Conservation (phyloP, 495 filamentous ascomycete species). For the Penicillium waksmanii region DNA sequence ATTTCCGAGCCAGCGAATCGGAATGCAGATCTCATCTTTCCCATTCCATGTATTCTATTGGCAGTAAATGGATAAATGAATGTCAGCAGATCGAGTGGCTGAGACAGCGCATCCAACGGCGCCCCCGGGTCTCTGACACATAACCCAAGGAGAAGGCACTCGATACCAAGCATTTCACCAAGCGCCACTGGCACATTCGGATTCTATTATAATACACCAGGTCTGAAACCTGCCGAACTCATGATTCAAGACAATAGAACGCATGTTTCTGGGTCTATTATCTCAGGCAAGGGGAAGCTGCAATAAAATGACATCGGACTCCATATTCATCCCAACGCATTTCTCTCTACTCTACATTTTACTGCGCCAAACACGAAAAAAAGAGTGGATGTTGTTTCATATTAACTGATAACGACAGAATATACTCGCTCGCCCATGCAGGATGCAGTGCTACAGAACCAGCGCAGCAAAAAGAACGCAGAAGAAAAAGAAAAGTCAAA, state of each 20-base stretch:
- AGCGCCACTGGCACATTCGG: background rate
- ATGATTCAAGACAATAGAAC: too few species aligned
- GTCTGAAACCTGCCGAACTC: too few species aligned
- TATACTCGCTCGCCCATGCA: constrained; percentile 7
- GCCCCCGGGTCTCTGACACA: background rate
- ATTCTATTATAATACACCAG: too few species aligned
- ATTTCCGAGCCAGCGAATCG: background rate
- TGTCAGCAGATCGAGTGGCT: background rate
- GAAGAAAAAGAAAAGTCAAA: too few species aligned
- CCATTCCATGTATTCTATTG: background rate
- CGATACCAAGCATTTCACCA: background rate
- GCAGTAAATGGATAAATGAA: background rate
- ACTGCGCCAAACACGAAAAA: background rate
- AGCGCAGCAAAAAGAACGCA: constrained; percentile 3
- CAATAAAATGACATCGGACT: too few species aligned
- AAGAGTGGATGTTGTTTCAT: background rate
- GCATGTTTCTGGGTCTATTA: too few species aligned
- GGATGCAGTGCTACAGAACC: constrained; percentile 5
- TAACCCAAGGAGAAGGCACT: background rate
- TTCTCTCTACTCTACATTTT: too few species aligned
- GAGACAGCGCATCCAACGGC: background rate
- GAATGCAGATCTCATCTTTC: background rate
- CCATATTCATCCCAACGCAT: too few species aligned
- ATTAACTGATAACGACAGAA: constrained; percentile 2
- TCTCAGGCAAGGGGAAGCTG: too few species aligned